Conservation (phyloP, 805 yeast genomes). For the Candida pseudofarinosa region DNA sequence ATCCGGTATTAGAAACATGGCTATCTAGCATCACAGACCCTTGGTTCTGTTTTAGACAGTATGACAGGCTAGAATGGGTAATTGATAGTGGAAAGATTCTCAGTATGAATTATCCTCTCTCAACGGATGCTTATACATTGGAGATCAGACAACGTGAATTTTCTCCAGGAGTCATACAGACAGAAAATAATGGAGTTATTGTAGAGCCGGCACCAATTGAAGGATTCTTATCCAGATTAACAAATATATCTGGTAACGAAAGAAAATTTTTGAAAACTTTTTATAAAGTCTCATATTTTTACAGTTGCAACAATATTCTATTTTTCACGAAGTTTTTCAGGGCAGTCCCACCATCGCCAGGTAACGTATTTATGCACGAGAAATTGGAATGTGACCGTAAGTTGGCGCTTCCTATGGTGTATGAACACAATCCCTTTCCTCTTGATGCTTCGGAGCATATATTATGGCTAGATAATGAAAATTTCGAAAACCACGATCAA, state of each 20-base stretch:
- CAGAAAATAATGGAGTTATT: neutral
- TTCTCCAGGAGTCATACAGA: slow-evolving; percentile 27
- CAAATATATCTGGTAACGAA: slow-evolving; percentile 46
- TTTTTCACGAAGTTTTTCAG: slow-evolving; percentile 51
- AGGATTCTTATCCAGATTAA: slow-evolving; percentile 66
- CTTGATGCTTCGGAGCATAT: slow-evolving; percentile 50
- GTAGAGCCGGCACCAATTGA: slow-evolving; percentile 73
- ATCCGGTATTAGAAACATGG: slow-evolving; percentile 12
- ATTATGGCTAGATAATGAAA: slow-evolving; percentile 53
- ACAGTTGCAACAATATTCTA: slow-evolving; percentile 57
- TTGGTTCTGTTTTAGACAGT: slow-evolving; percentile 59
- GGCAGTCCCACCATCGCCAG: slow-evolving; percentile 61
- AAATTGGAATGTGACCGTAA: slow-evolving; percentile 14
- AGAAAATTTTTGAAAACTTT: slow-evolving; percentile 37
- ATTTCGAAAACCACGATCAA: slow-evolving; percentile 48
- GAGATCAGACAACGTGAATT: slow-evolving; percentile 53
- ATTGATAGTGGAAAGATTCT: slow-evolving; percentile 24
- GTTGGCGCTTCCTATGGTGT: slow-evolving; percentile 30
- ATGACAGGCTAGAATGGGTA: slow-evolving; percentile 66
- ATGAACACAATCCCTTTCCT: slow-evolving; percentile 52
- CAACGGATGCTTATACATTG: slow-evolving; percentile 42
- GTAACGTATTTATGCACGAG: slow-evolving; percentile 13
- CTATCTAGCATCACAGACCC: slow-evolving; percentile 20
- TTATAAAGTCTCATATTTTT: slow-evolving; percentile 58
- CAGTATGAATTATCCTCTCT: slow-evolving; percentile 24